Conservation (phyloP, 2,329 filamentous ascomycete species). For the Zymoseptoria passerinii region DNA sequence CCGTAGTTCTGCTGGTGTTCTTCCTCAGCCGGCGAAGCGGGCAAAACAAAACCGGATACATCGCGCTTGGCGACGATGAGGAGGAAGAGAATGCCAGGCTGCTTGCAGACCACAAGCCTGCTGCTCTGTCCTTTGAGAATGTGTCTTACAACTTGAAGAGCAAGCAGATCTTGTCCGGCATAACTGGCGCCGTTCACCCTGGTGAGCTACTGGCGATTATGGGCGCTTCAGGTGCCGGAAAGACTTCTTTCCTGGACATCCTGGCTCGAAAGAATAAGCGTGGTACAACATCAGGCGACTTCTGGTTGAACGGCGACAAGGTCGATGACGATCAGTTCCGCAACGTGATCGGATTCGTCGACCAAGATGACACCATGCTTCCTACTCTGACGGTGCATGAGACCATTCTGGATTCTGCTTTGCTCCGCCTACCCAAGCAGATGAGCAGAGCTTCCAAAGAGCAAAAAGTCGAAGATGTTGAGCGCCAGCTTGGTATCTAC, state of each 20-base stretch:
- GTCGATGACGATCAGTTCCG: constrained; percentile 78
- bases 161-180: constrained; percentile 70
- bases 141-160: constrained; percentile 81
- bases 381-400: constrained; percentile 95
- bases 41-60: constrained; percentile 55
- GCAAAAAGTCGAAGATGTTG: constrained; percentile 83
- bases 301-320: constrained; percentile 90
- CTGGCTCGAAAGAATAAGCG: constrained; percentile 95
- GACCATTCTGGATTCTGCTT: constrained; percentile 88
- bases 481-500: constrained; percentile 89
- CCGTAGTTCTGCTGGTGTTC: constrained; percentile 74
- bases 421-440: constrained; percentile 81
- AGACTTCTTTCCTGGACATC: constrained; percentile 95
- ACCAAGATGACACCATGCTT: constrained; percentile 96
- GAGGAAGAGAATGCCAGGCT: constrained; percentile 78
- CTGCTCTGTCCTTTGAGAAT: constrained; percentile 78
- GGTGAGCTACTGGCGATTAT: constrained; percentile 97
- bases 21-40: constrained; percentile 71
- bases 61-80: constrained; percentile 72
- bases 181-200: constrained; percentile 80
- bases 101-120: constrained; percentile 85
- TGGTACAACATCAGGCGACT: constrained; percentile 67
- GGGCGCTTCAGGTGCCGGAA: constrained; percentile 94
- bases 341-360: constrained; percentile 90
- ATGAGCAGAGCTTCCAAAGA: constrained; percentile 87